These are phyloP conservation scores for Andalucia godoyi DNA, from an alignment of 78 protist species.

Conservation along the genomic window DNA sequence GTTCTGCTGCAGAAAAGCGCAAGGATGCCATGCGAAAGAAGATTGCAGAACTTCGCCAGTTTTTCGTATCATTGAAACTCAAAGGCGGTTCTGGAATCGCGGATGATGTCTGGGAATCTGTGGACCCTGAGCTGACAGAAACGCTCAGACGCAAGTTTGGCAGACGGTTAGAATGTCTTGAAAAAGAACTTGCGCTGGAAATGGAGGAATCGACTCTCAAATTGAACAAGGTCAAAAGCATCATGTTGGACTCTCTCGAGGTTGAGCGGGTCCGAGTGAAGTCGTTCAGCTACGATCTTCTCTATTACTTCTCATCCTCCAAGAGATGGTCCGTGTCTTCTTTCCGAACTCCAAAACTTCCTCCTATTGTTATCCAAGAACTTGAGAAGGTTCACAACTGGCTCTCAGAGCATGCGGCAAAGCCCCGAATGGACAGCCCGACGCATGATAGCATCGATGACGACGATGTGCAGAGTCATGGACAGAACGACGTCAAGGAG, in stretches of 20 bases:
- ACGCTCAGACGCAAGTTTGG: too few species aligned
- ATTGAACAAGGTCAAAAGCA: background rate
- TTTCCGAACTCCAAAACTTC: slow-evolving; percentile 14
- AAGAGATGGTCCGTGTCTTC: background rate
- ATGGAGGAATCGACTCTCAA: too few species aligned
- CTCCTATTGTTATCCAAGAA: background rate
- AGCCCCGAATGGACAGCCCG: background rate
- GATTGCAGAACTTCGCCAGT: too few species aligned
- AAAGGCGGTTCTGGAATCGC: background rate
- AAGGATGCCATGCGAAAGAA: too few species aligned
- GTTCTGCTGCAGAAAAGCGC: background rate
- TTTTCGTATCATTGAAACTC: too few species aligned
- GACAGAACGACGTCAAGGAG: background rate
- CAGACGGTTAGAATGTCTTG: too few species aligned
- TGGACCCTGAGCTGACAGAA: too few species aligned
- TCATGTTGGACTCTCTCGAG: background rate
- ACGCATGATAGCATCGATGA: too few species aligned
- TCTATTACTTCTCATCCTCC: background rate
- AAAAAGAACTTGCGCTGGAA: too few species aligned
- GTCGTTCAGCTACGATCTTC: background rate
- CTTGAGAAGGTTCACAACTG: slow-evolving; percentile 21
- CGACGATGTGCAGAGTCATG: background rate
- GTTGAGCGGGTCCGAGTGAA: slow-evolving; percentile 5
- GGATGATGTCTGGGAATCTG: too few species aligned
- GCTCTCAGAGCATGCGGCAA: background rate